Evolutionary conservation across 1,284 basidiomycete species (phyloP), one percentile per base, ranked within the genome.

Genomic region (Malassezia restricta): DNA sequence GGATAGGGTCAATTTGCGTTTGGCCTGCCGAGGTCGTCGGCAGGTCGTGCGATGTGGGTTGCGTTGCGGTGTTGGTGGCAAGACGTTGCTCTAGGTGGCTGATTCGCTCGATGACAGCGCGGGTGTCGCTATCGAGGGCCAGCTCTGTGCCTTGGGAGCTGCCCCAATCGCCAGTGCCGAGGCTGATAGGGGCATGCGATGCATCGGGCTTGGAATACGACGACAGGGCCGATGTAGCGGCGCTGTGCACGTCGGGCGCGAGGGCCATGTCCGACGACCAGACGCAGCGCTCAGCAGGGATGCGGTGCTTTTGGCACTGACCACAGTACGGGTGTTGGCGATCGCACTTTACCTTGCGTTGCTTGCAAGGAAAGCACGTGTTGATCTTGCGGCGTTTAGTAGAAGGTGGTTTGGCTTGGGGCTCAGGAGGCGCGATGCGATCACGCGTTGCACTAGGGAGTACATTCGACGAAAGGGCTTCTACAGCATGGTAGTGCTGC

Each of bases 361-460:
- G 57, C 55, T 69, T 69, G 59, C 67, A 69, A n/a, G 65, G 63
- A 4, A 68, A 57, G 40, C 67, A 69, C 17, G 67, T 69, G 49
- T 69, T 69, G 47, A 69, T 65, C 42, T 69, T 69, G 39, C 67
- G 60, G 1, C 67, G 54, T 43, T 69, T 68, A 8, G 53, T 55
- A 33, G 53, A 50, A 28, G 53, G 53, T 32, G 53, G 47, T 33
- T 55, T 55, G 15, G 33, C 12, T 35, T 49, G 53, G 8, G 53
- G 31, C n/a, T 55, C 53, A 11, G 48, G 47, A 11, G 47, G 20
- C 15, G 43, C 28, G 14, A 55, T 32, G 7, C 53, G 47, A 9
- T 55, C 53, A 8, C 53, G 53, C 33, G 33, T 35, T 3, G 44
- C 38, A 3, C 27, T 27, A 3, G 53, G 53, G 8, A 55, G 40